Evolutionary conservation across 139 green algal genomes (phyloP).

Genomic region (Dunaliella sp.): DNA sequence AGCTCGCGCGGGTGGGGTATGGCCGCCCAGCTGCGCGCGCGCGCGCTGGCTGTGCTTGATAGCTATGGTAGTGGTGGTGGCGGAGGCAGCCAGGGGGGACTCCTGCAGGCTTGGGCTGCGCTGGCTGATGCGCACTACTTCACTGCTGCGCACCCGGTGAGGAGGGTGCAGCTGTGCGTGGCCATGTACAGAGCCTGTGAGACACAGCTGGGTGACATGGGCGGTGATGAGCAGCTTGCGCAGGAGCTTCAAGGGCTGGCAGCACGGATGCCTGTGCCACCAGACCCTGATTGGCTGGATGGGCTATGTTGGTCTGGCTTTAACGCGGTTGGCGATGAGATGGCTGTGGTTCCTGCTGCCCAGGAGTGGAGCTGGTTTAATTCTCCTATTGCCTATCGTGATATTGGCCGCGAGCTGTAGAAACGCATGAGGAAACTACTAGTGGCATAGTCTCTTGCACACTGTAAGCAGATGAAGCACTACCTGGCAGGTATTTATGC

Average conservation of each 20-base stretch:
- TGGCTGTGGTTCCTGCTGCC: too few species aligned
- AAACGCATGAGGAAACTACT: too few species aligned
- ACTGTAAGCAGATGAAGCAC: too few species aligned
- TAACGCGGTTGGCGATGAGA: too few species aligned
- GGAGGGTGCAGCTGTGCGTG: constrained; percentile 2
- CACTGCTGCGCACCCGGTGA: not conserved
- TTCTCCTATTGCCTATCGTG: too few species aligned
- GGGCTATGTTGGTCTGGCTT: too few species aligned
- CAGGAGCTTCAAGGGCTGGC: not conserved
- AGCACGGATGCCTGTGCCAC: not conserved
- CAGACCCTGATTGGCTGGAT: not conserved
- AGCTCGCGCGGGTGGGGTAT: not conserved
- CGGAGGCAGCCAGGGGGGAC: not conserved
- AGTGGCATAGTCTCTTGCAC: too few species aligned
- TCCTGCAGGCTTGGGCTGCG: not conserved
- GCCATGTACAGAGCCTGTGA: not conserved
- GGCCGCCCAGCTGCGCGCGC: not conserved
- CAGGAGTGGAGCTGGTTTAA: too few species aligned
- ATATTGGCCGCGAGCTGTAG: too few species aligned
- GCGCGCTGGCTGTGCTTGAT: not conserved
- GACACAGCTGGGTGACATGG: too few species aligned
- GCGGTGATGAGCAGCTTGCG: too few species aligned
- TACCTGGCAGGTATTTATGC: too few species aligned
- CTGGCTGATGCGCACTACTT: not conserved
- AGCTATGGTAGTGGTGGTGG: not conserved